A percentile compares a stretch with the other conserved stretches of the same genome.
Evolutionary conservation across 225 moss, liverwort and hornwort species (phyloP).

Genomic region (Pseudoscleropodium purum): DNA sequence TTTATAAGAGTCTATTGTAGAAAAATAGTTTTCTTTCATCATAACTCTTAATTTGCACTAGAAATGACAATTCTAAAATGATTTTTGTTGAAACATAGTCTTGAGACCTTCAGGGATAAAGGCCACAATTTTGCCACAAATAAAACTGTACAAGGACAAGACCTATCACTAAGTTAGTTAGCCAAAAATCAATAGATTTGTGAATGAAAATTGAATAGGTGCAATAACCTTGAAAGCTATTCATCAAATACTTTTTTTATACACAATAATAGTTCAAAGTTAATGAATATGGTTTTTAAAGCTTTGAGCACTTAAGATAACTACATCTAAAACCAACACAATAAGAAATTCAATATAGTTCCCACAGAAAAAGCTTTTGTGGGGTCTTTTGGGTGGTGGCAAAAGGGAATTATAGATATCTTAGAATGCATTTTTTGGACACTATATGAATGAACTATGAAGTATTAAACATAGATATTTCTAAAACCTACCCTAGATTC

Average conservation of each 20-base stretch:
- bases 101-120: rapidly evolving
- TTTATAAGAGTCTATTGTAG: not conserved
- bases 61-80: not conserved
- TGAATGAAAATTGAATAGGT: no score
- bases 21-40: not conserved
- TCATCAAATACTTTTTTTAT: not conserved
- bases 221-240: not conserved
- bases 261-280: not conserved
- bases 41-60: not conserved
- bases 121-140: not conserved
- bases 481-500: not conserved
- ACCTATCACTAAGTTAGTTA: no score
- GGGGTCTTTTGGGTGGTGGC: no score
- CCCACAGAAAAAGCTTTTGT: not conserved
- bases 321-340: not conserved
- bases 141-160: not conserved
- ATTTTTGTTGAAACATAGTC: not conserved
- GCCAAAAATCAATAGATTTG: not conserved
- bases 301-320: not conserved
- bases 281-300: not conserved
- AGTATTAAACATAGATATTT: not conserved
- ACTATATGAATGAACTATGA: not conserved
- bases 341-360: not conserved
- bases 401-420: not conserved
- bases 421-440: not conserved